Evolutionary conservation across 2,329 filamentous ascomycete species (phyloP), one percentile per base, ranked within the genome.

Genomic region (Cryoendolithus antarcticus): DNA sequence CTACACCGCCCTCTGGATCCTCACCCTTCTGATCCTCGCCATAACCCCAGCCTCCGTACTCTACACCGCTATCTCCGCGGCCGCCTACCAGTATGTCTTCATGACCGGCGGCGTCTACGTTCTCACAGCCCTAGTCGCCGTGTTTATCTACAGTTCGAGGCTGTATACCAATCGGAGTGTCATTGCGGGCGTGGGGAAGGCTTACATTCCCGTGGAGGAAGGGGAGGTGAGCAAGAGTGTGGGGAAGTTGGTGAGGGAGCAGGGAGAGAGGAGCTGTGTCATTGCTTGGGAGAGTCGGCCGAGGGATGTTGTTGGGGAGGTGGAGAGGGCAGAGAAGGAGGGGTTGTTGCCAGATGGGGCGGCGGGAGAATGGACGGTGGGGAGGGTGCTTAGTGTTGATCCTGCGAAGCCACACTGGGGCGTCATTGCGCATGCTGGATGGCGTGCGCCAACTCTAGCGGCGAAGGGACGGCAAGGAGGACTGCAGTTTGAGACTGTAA

Each of bases 161-260:
- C 73, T 95, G 12, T 95, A 89, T 62, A 84, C 89, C 38, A 93
- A 85, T 54, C 77, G 84, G 45, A 82, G 73, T 34, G 77, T 83
- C 6, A 71, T 96, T 6, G 75, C 79, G 11, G 79, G 76, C 3
- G 94, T 98, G 43, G 91, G 91, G 1, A 91, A 89, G 59, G 67
- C 75, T 39, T 93, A 84, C 73, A 74, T 94, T 10, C 88, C 88
- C 0, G 71, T 94, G 46, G 85, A 91, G 50, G 83, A 85, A 57
- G 82, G 81, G 47, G 86, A 95, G 57, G 74, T 95, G 33, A 75
- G 74, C 33, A 79, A 77, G 48, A 71, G 72, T 40, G 85, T 95
- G 30, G 71, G 83, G 53, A 74, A 76, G 48, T 76, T 93, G 65
- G 81, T 98, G 42, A 71, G 71, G 10, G 74, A 77, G 35, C 75